Evolutionary conservation across 257 asterid species (phyloP).

Genomic region (Nicotiana undulata): DNA sequence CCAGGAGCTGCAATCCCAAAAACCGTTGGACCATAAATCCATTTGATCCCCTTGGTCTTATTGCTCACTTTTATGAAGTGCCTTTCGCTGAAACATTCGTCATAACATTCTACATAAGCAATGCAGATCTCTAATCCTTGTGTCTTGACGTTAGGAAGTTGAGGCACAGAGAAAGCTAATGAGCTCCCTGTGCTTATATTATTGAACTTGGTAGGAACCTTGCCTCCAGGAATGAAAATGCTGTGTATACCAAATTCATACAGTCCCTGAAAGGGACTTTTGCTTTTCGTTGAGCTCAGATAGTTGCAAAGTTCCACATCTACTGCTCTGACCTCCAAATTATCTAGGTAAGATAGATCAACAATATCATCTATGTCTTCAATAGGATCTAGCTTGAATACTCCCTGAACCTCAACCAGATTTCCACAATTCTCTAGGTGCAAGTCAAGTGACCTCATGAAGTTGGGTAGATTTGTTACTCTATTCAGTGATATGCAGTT

Average conservation of each 20-base stretch:
- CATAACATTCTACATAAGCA: neutral
- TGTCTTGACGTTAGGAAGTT: neutral
- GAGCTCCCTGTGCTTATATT: neutral
- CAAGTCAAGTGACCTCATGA: slow-evolving; percentile 3
- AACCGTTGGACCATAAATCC: slow-evolving; percentile 5
- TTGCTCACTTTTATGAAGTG: slow-evolving; percentile 5
- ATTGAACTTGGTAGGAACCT: slow-evolving; percentile 8
- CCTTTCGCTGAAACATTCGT: neutral
- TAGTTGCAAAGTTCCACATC: slow-evolving; percentile 9
- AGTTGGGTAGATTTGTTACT: neutral
- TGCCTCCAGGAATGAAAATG: slow-evolving; percentile 4
- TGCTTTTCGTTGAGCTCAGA: slow-evolving; percentile 6
- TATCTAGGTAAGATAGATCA: neutral
- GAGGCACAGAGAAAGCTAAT: slow-evolving; percentile 1
- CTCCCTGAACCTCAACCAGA: slow-evolving; percentile 9
- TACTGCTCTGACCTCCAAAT: neutral
- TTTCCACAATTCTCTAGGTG: slow-evolving; percentile 5
- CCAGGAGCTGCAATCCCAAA: neutral
- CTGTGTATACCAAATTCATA: slow-evolving; percentile 11
- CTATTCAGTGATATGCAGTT: slow-evolving; percentile 3
- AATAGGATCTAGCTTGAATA: slow-evolving; percentile 9
- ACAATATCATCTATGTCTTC: neutral
- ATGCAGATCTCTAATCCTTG: slow-evolving; percentile 3
- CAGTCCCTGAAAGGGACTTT: slow-evolving; percentile 9
- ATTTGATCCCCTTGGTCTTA: slow-evolving; percentile 6